These are phyloP conservation scores for Maudiozyma barnettii DNA, from an alignment of 805 yeast species.

Conservation along the genomic window DNA sequence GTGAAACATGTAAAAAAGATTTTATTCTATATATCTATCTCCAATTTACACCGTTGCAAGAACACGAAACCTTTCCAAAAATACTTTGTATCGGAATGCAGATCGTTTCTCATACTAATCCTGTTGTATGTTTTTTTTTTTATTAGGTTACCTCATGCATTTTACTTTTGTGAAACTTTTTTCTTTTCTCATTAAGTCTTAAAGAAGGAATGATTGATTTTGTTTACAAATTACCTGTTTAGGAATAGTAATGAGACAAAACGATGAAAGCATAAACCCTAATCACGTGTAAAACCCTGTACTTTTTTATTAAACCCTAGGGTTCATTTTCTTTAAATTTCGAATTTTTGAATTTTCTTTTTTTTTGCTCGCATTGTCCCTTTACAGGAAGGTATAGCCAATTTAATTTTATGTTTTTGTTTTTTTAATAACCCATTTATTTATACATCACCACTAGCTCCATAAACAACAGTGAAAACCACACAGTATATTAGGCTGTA, in stretches of 20 bases:
- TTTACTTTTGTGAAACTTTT: not conserved
- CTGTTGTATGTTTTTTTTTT: not conserved
- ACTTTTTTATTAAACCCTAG: not conserved
- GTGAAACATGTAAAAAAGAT: too few relatives aligned
- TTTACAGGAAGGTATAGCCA: too few relatives aligned
- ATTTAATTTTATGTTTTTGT: too few relatives aligned
- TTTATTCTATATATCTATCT: not conserved
- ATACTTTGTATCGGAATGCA: not conserved
- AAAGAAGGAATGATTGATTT: not conserved
- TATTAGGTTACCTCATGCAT: not conserved
- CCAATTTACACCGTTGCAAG: not conserved
- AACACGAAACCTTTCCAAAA: not conserved
- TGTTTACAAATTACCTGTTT: not conserved
- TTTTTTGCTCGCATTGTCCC: not conserved
- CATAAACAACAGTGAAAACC: too few relatives aligned
- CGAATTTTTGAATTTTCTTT: not conserved
- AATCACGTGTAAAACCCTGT: not conserved
- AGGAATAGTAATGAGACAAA: conserved; percentile 1
- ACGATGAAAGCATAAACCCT: not conserved
- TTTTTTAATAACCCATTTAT: too few relatives aligned
- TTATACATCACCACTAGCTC: too few relatives aligned
- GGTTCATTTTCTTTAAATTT: not conserved
- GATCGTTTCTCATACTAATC: too few relatives aligned
- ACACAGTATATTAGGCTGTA: too few relatives aligned
- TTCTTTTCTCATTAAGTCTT: not conserved